These are phyloP conservation scores for Trichophyton simii DNA, from an alignment of 2,329 filamentous ascomycete genomes.

Conservation along the genomic window DNA sequence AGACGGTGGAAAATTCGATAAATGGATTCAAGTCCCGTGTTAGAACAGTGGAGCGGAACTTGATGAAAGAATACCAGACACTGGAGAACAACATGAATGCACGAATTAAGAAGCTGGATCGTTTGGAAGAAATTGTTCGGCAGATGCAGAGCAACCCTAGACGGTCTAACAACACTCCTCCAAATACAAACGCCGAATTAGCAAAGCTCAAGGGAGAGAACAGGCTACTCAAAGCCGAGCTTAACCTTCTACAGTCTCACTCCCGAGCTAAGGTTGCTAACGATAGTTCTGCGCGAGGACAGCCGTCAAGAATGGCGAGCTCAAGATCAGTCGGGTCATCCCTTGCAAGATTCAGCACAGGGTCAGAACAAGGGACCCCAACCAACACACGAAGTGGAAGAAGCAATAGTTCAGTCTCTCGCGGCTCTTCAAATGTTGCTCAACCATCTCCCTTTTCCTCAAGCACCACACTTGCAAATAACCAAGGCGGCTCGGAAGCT, in stretches of 20 bases:
- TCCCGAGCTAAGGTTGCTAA: conserved; percentile 41
- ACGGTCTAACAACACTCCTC: conserved; percentile 20
- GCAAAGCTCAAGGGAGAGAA: conserved; percentile 48
- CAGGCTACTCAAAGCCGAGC: conserved; percentile 47
- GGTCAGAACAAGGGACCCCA: conserved; percentile 14
- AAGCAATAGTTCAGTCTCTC: conserved; percentile 16
- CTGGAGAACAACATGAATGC: conserved; percentile 70
- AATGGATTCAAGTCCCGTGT: conserved; percentile 67
- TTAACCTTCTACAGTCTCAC: conserved; percentile 57
- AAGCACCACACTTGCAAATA: conserved; percentile 21
- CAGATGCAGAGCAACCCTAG: conserved; percentile 37
- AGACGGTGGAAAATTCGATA: conserved; percentile 71
- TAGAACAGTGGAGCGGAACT: conserved; percentile 70
- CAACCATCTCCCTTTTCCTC: conserved; percentile 23
- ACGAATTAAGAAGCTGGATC: conserved; percentile 73
- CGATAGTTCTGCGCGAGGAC: conserved; percentile 23
- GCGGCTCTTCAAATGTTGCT: conserved; percentile 23
- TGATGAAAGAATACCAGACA: conserved; percentile 82
- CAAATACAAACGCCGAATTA: conserved; percentile 40
- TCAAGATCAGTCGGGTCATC: not conserved
- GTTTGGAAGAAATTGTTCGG: conserved; percentile 66
- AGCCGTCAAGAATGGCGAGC: not conserved
- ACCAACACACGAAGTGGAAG: conserved; percentile 19
- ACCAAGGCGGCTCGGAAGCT: not conserved
- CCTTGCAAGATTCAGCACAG: not conserved